Conservation (phyloP, 1,284 basidiomycete species). For the Lentinula novae-zelandiae region DNA sequence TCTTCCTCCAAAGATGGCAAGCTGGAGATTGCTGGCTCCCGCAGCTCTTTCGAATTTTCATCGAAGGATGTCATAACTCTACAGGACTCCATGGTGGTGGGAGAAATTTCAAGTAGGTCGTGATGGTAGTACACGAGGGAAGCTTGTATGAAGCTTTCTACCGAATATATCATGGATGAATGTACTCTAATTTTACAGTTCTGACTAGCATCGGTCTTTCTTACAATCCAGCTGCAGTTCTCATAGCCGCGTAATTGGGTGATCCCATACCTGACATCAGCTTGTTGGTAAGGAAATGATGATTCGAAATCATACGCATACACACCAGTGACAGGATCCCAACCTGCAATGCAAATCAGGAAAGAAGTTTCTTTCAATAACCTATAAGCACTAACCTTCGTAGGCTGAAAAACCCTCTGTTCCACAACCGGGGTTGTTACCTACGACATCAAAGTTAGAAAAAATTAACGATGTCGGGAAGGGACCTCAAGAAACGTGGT, state of each 20-base stretch:
- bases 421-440: constrained; percentile 14
- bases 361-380: neutral
- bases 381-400: neutral
- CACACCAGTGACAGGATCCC: constrained; percentile 6
- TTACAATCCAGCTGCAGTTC: constrained; percentile 4
- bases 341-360: neutral
- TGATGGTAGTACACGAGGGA: too few species aligned
- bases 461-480: neutral
- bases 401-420: neutral
- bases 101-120: too few species aligned
- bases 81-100: too few species aligned
- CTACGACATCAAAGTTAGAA: neutral
- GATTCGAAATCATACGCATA: neutral
- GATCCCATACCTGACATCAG: constrained; percentile 2
- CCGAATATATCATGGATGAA: neutral
- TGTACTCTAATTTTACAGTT: neutral
- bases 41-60: too few species aligned
- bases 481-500: neutral
- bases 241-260: constrained; percentile 2
- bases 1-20: neutral
- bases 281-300: neutral
- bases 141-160: neutral
- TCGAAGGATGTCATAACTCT: too few species aligned
- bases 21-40: too few species aligned
- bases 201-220: neutral